Evolutionary conservation across 345 rosid species (phyloP).

Genomic region (Bruguiera sexangula): DNA sequence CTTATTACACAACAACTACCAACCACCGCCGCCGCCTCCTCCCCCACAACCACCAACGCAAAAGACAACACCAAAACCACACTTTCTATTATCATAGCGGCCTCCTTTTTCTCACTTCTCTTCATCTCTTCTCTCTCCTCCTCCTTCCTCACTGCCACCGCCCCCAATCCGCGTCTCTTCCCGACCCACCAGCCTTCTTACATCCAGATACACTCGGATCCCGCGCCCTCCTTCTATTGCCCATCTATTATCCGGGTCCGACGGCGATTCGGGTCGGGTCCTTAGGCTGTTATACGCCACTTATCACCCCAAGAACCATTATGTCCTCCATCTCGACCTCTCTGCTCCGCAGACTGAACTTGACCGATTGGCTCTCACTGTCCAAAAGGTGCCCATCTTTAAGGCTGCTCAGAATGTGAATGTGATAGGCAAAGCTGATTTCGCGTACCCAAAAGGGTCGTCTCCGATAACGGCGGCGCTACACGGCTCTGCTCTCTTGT

Average conservation of each 20-base stretch:
- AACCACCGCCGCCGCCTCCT: slow-evolving; percentile 11
- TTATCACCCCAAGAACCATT: slow-evolving; percentile 81
- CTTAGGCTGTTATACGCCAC: slow-evolving; percentile 72
- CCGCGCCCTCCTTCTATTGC: slow-evolving; percentile 69
- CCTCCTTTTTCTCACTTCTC: slow-evolving; percentile 60
- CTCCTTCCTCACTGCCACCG: slow-evolving; percentile 17
- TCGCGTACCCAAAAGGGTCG: slow-evolving; percentile 64
- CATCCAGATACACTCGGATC: slow-evolving; percentile 49
- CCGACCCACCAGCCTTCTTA: slow-evolving; percentile 46
- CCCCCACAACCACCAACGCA: slow-evolving; percentile 9
- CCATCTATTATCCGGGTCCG: slow-evolving; percentile 69
- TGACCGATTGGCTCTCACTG: slow-evolving; percentile 53
- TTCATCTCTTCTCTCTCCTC: slow-evolving; percentile 52
- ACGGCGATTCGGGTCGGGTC: slow-evolving; percentile 57
- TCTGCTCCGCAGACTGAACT: slow-evolving; percentile 63
- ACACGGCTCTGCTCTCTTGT: slow-evolving; percentile 80
- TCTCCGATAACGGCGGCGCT: slow-evolving; percentile 72
- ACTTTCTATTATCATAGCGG: slow-evolving; percentile 50
- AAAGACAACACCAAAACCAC: slow-evolving; percentile 48
- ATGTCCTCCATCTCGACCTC: slow-evolving; percentile 80
- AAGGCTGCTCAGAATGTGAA: slow-evolving; percentile 78
- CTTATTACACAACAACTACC: not conserved
- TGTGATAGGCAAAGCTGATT: slow-evolving; percentile 79
- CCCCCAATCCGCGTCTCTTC: slow-evolving; percentile 66
- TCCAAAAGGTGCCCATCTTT: slow-evolving; percentile 60